Percentiles rank a stretch among this genome's conserved stretches.
Conservation (phyloP, 805 yeast species). For the Hanseniaspora guilliermondii region DNA sequence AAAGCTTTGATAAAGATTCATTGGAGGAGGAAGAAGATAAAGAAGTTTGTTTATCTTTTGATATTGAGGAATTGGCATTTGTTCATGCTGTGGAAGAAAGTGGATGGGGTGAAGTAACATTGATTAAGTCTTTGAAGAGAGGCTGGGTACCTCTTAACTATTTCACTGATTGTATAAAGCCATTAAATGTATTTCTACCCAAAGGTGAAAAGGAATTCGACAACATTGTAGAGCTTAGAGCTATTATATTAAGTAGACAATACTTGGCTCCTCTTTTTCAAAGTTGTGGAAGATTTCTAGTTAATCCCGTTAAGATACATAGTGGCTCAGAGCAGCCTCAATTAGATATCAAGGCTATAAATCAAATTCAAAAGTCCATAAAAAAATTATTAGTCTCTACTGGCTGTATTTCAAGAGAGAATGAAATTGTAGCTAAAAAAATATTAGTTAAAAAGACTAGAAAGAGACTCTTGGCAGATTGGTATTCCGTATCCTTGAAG, state of each 20-base stretch:
- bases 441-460: slow-evolving; percentile 52
- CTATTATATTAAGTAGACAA: slow-evolving; percentile 28
- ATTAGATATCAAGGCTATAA: slow-evolving; percentile 45
- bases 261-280: slow-evolving; percentile 46
- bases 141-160: slow-evolving; percentile 86
- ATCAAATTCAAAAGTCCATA: slow-evolving; percentile 63
- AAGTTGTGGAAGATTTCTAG: slow-evolving; percentile 53
- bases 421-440: slow-evolving; percentile 51
- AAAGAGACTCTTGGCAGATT: slow-evolving; percentile 59
- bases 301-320: slow-evolving; percentile 42
- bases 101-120: slow-evolving; percentile 81
- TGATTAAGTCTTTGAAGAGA: slow-evolving; percentile 46
- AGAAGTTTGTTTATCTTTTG: slow-evolving; percentile 61
- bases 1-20: slow-evolving; percentile 45
- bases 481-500: slow-evolving; percentile 67
- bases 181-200: slow-evolving; percentile 15
- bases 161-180: slow-evolving; percentile 38
- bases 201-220: neutral
- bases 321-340: slow-evolving; percentile 31
- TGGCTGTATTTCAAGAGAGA: slow-evolving; percentile 62
- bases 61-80: slow-evolving; percentile 57
- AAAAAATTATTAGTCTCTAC: slow-evolving; percentile 50
- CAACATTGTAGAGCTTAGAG: slow-evolving; percentile 15
- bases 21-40: slow-evolving; percentile 55
- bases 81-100: slow-evolving; percentile 68